Percentiles rank a stretch among this genome's conserved stretches.
These are phyloP conservation scores for Atkinsonella hypoxylon DNA, from an alignment of 2,329 filamentous ascomycete genomes.

Conservation along the genomic window DNA sequence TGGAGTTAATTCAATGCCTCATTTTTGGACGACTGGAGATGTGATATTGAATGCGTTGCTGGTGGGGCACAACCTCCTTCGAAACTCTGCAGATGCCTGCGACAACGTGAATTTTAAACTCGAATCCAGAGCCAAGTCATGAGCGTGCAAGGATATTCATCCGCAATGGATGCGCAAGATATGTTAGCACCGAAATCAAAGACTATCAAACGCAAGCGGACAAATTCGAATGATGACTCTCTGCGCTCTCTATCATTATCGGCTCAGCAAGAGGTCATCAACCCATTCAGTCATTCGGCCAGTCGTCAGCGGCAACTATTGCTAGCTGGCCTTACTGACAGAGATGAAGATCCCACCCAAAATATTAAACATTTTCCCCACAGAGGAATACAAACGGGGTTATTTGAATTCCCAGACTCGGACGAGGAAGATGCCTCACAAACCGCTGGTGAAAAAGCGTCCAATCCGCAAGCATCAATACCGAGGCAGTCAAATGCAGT, in stretches of 20 bases:
- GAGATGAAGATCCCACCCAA: constrained; percentile 31
- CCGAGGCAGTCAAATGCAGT: constrained; percentile 9
- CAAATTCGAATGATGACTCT: neutral
- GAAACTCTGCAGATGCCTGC: no score
- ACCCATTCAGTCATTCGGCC: constrained; percentile 43
- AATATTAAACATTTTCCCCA: constrained; percentile 38
- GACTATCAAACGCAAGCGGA: constrained; percentile 4
- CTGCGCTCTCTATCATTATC: constrained; percentile 11
- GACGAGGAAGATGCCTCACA: constrained; percentile 36
- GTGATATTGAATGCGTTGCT: no score
- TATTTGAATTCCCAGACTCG: neutral
- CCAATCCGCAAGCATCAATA: neutral
- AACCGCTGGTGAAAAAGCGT: neutral
- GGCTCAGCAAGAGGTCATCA: constrained; percentile 28
- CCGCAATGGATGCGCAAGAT: neutral
- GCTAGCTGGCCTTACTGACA: constrained; percentile 38
- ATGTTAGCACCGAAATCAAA: neutral
- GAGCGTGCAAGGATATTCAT: neutral
- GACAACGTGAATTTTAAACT: no score
- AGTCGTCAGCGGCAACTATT: constrained; percentile 39
- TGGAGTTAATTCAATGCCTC: no score
- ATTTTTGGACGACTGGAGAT: no score
- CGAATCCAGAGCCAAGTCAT: no score
- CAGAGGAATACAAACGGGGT: constrained; percentile 16
- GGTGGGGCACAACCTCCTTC: no score